A percentile compares a stretch with the other conserved stretches of the same genome.
These are phyloP conservation scores for Nissolia schottii DNA, from an alignment of 306 rosid species.

Conservation along the genomic window DNA sequence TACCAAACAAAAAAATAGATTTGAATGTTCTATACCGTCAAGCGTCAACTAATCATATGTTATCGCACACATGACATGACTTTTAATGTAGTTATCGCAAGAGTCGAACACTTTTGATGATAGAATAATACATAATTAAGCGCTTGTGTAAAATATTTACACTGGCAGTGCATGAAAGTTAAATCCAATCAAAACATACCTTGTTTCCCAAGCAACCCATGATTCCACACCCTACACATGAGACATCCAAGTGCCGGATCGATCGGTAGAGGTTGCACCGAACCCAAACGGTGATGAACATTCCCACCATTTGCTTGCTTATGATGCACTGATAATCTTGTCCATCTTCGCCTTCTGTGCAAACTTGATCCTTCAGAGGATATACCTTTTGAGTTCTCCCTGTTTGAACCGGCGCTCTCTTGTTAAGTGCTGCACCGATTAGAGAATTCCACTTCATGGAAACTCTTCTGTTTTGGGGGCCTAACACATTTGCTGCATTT, in stretches of 20 bases:
- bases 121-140: no score
- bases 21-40: no score
- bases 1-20: no score
- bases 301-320: constrained; percentile 88
- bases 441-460: constrained; percentile 61
- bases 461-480: constrained; percentile 43
- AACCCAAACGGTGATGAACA: constrained; percentile 70
- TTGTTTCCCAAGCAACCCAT: constrained; percentile 83
- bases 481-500: constrained; percentile 62
- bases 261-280: constrained; percentile 39
- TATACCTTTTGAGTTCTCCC: constrained; percentile 35
- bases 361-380: constrained; percentile 35
- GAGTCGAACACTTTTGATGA: no score
- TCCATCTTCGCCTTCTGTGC: constrained; percentile 7
- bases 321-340: constrained; percentile 57
- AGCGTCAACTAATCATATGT: no score
- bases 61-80: no score
- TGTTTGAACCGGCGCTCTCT: constrained; percentile 24
- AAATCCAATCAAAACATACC: constrained; percentile 45
- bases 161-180: no score
- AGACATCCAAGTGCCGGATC: constrained; percentile 51
- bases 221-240: constrained; percentile 74
- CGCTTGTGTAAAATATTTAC: no score
- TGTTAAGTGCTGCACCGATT: constrained; percentile 58
- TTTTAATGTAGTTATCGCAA: no score